Percentiles rank a stretch among this genome's conserved stretches.
These are phyloP conservation scores for Rhodotorula mucilaginosa DNA, from an alignment of 1,284 basidiomycete genomes.

Conservation along the genomic window DNA sequence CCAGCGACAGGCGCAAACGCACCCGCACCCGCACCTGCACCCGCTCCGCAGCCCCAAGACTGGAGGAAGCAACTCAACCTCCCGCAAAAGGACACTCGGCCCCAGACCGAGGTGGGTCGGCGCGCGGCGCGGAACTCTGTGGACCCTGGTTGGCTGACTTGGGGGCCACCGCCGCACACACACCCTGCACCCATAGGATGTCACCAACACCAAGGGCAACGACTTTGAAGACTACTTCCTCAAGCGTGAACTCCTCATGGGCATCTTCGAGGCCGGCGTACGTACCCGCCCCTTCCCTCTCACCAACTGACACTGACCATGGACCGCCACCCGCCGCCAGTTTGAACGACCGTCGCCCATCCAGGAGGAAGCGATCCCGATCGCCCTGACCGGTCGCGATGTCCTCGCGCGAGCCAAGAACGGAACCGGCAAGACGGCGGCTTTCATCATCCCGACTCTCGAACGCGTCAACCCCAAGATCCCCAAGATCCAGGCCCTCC, in stretches of 20 bases:
- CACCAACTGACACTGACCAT: not conserved
- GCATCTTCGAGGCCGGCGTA: constrained; percentile 85
- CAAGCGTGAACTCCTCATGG: constrained; percentile 74
- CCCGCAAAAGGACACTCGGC: constrained; percentile 84
- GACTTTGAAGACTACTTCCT: constrained; percentile 83
- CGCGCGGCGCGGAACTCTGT: too few relatives aligned
- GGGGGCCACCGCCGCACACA: not conserved
- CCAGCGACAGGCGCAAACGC: not conserved
- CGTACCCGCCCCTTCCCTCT: not conserved
- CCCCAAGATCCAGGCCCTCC: constrained; percentile 88
- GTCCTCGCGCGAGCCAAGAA: constrained; percentile 67
- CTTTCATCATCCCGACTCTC: constrained; percentile 95
- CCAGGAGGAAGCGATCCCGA: constrained; percentile 80
- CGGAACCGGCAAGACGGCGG: constrained; percentile 72
- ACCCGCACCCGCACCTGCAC: not conserved
- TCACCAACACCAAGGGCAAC: constrained; percentile 81
- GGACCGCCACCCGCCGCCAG: constrained; percentile 21
- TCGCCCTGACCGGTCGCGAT: constrained; percentile 62
- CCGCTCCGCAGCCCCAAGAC: constrained; percentile 12
- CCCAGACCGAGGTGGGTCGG: constrained; percentile 71
- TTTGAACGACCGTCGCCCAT: constrained; percentile 97
- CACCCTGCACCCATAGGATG: constrained; percentile 60
- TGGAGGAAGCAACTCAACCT: constrained; percentile 68
- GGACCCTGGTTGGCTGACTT: too few relatives aligned
- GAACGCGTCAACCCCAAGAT: constrained; percentile 84